phyloP scores from a whole-genome alignment of 106 monocot genomes.

The Iris macrosiphon region DNA sequence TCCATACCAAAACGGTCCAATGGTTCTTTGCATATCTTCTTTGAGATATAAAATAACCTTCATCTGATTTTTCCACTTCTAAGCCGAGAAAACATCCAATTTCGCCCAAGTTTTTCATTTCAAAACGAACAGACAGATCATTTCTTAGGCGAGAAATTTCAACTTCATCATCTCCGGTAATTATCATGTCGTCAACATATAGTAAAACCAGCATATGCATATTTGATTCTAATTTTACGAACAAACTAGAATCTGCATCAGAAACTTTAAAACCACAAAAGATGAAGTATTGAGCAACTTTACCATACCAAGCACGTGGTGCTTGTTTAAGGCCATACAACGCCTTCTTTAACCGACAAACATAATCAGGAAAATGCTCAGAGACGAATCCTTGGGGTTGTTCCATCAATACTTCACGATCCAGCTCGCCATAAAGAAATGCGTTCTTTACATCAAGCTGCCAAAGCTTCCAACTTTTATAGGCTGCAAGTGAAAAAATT shows the following conservation, averaged over 20 bases:
- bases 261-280: neutral
- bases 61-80: neutral
- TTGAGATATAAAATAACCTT: slow-evolving; percentile 2
- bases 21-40: neutral
- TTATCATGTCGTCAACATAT: slow-evolving; percentile 3
- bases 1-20: neutral
- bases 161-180: neutral
- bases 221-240: neutral
- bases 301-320: slow-evolving; percentile 8
- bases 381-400: neutral
- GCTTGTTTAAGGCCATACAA: slow-evolving; percentile 8
- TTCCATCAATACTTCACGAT: slow-evolving; percentile 4
- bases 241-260: slow-evolving; percentile 2
- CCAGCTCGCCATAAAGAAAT: slow-evolving; percentile 5
- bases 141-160: neutral
- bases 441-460: slow-evolving; percentile 3
- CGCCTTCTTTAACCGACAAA: neutral
- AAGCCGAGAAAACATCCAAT: neutral
- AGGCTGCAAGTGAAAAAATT: slow-evolving; percentile 5
- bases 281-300: slow-evolving; percentile 5
- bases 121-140: slow-evolving; percentile 1
- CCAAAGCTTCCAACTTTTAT: neutral
- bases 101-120: slow-evolving; percentile 8
- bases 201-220: neutral
- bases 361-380: neutral